phyloP scores from a whole-genome alignment of 2,329 filamentous ascomycete genomes.

The Paracorniculantispora psalliotae region DNA sequence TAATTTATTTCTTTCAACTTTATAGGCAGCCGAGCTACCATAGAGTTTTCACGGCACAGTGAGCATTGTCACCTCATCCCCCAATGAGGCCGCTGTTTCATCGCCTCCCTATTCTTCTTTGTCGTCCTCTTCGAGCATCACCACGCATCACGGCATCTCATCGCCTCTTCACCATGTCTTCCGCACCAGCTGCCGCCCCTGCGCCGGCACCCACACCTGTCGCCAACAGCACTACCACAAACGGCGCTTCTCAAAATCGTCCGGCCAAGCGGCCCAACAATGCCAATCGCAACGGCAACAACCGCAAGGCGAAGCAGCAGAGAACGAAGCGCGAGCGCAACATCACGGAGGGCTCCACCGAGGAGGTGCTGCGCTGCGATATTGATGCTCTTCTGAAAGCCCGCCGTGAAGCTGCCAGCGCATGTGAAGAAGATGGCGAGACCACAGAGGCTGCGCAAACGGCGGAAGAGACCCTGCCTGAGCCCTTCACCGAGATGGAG shows the following conservation, averaged over 20 bases:
- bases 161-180: slow-evolving; percentile 6
- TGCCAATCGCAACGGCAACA: not conserved
- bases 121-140: not conserved
- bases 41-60: not conserved
- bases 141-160: not conserved
- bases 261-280: slow-evolving; percentile 13
- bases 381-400: slow-evolving; percentile 50
- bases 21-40: not conserved
- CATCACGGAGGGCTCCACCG: slow-evolving; percentile 57
- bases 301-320: slow-evolving; percentile 35
- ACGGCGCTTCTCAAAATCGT: not conserved
- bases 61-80: not conserved
- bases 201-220: not conserved
- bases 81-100: slow-evolving; percentile 1
- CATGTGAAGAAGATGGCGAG: slow-evolving; percentile 21
- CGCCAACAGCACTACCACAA: not conserved
- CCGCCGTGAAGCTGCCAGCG: slow-evolving; percentile 28
- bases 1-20: not conserved
- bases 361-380: slow-evolving; percentile 63
- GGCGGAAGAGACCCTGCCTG: slow-evolving; percentile 43
- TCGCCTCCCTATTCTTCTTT: not conserved
- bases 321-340: slow-evolving; percentile 56
- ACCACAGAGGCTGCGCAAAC: not conserved
- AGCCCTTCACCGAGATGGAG: slow-evolving; percentile 69
- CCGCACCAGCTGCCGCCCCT: not conserved